Conservation (phyloP, 2,329 filamentous ascomycete genomes). For the Gaeumannomyces sp. region DNA sequence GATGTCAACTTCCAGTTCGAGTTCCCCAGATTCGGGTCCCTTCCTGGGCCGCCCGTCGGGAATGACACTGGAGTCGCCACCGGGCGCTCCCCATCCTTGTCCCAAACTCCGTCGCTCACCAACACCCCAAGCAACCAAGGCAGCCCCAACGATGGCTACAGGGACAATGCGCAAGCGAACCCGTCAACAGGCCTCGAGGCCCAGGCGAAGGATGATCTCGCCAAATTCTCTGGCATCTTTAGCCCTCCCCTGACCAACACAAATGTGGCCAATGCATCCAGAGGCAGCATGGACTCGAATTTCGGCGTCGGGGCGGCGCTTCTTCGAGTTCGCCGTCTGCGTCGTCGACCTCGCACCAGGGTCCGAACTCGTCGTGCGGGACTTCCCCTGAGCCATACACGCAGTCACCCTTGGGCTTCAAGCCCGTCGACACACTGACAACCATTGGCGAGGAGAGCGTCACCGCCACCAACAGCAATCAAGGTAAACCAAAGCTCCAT, state of each 20-base stretch:
- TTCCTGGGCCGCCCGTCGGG: conserved; percentile 42
- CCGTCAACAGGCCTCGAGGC: conserved; percentile 26
- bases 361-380: conserved; percentile 61
- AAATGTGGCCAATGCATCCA: conserved; percentile 37
- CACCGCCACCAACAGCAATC: conserved; percentile 12
- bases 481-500: background rate
- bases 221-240: conserved; percentile 53
- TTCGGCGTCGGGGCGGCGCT: conserved; percentile 41
- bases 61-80: conserved; percentile 14
- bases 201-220: conserved; percentile 42
- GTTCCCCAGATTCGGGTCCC: conserved; percentile 85
- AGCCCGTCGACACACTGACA: conserved; percentile 55
- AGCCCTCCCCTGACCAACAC: conserved; percentile 45
- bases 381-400: conserved; percentile 73
- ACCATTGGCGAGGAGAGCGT: conserved; percentile 58
- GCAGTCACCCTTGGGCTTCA: conserved; percentile 62
- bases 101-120: conserved; percentile 12
- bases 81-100: conserved; percentile 13
- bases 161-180: conserved; percentile 26
- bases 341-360: conserved; percentile 54
- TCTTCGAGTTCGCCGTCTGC: conserved; percentile 60
- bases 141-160: conserved; percentile 29
- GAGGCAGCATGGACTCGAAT: conserved; percentile 45
- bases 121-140: conserved; percentile 25
- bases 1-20: conserved; percentile 90